Evolutionary conservation across 768 basidiomycete genomes (phyloP).

Genomic region (Crepidotus variabilis): DNA sequence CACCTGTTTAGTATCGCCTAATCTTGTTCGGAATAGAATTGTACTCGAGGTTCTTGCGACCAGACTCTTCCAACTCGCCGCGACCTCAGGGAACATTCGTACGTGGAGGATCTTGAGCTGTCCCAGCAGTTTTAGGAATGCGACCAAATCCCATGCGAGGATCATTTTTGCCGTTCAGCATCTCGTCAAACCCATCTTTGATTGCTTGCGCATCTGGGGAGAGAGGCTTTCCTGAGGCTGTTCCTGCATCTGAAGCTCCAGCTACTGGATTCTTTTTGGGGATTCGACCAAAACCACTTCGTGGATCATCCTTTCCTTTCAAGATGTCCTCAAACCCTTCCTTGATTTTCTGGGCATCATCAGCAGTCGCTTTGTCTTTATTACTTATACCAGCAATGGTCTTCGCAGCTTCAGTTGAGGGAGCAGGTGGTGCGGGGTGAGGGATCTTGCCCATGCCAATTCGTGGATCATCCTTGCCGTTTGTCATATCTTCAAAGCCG

Average conservation of each 20-base stretch:
- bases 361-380: neutral
- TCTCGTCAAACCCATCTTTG: too few relatives aligned
- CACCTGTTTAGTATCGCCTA: neutral
- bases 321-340: constrained; percentile 3
- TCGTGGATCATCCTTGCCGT: constrained; percentile 5
- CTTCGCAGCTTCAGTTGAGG: neutral
- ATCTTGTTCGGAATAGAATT: neutral
- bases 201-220: too few relatives aligned
- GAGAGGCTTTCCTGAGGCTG: too few relatives aligned
- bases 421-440: neutral
- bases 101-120: too few relatives aligned
- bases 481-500: constrained; percentile 1
- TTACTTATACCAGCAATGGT: neutral
- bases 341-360: neutral
- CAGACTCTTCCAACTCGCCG: neutral
- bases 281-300: neutral
- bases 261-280: neutral
- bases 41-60: too few relatives aligned
- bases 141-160: too few relatives aligned
- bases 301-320: constrained; percentile 4
- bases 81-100: neutral
- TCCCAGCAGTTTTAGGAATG: too few relatives aligned
- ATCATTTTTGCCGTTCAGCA: too few relatives aligned
- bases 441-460: constrained; percentile 2
- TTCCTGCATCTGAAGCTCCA: neutral